A percentile compares a stretch with the other conserved stretches of the same genome.
Conservation (phyloP, 2,329 filamentous ascomycete species). For the Cercospora brassicicola region DNA sequence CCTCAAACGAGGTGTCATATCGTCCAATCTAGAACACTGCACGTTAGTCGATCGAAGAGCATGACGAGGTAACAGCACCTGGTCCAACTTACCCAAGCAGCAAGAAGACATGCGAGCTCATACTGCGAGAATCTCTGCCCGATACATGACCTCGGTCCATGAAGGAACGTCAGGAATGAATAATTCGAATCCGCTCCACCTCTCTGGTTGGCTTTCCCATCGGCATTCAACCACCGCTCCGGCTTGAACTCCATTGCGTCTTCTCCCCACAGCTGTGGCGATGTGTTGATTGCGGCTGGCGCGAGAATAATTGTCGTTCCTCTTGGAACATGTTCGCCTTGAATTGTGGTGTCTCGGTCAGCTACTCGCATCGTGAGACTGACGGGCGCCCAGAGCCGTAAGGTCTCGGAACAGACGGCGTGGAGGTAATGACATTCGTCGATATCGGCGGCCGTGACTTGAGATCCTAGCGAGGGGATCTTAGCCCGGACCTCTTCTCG, state of each 20-base stretch:
- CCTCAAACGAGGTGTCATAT: slow-evolving; percentile 69
- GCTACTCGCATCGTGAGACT: slow-evolving; percentile 69
- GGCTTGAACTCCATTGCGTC: slow-evolving; percentile 76
- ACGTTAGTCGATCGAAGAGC: background rate
- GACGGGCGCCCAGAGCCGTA: slow-evolving; percentile 72
- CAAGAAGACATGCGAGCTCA: slow-evolving; percentile 82
- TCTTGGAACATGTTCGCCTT: slow-evolving; percentile 65
- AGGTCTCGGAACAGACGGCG: slow-evolving; percentile 74
- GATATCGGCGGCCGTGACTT: slow-evolving; percentile 58
- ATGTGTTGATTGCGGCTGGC: slow-evolving; percentile 68
- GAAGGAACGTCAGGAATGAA: slow-evolving; percentile 76
- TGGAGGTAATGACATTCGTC: slow-evolving; percentile 77
- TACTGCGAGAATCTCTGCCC: slow-evolving; percentile 76
- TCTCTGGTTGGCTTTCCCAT: slow-evolving; percentile 57
- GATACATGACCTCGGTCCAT: slow-evolving; percentile 84
- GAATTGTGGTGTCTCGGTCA: slow-evolving; percentile 63
- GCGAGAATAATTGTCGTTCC: slow-evolving; percentile 68
- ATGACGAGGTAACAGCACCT: background rate
- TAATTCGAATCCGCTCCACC: slow-evolving; percentile 77
- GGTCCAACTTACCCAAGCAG: slow-evolving; percentile 55
- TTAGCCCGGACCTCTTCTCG: slow-evolving; percentile 52
- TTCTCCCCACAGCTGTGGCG: slow-evolving; percentile 69
- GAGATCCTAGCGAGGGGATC: slow-evolving; percentile 47
- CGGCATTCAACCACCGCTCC: slow-evolving; percentile 68
- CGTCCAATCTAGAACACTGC: slow-evolving; percentile 54